Evolutionary conservation across 1,284 basidiomycete species (phyloP).

Genomic region (Ganoderma leucocontextum): DNA sequence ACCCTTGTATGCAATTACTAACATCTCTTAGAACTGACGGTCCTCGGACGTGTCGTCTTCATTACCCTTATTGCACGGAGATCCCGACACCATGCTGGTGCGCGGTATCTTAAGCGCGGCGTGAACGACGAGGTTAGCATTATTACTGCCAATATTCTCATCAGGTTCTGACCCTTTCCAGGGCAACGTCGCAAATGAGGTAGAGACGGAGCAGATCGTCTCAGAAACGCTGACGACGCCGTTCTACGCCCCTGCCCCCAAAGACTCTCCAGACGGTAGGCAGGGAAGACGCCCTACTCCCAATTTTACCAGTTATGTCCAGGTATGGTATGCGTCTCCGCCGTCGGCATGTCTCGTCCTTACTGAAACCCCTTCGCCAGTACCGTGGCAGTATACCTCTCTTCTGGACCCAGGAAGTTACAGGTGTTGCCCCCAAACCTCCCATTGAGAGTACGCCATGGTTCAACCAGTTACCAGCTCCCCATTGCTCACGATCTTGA

Average conservation of each 20-base stretch:
- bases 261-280: conserved; percentile 41
- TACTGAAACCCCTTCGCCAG: conserved; percentile 46
- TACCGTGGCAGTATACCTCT: conserved; percentile 96
- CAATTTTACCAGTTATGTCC: conserved; percentile 94
- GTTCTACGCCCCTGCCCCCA: conserved; percentile 75
- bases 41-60: conserved; percentile 91
- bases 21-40: conserved; percentile 77
- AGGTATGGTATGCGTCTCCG: conserved; percentile 61
- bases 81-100: conserved; percentile 96
- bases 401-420: conserved; percentile 96
- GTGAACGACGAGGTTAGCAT: conserved; percentile 84
- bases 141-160: conserved; percentile 10
- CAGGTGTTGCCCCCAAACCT: conserved; percentile 89
- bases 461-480: background rate
- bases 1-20: background rate
- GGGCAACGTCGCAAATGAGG: conserved; percentile 99
- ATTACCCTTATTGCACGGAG: conserved; percentile 94
- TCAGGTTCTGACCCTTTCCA: conserved; percentile 41
- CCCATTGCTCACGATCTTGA: background rate
- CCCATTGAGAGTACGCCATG: conserved; percentile 90
- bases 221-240: conserved; percentile 93
- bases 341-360: too few species aligned
- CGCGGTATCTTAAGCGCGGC: conserved; percentile 94
- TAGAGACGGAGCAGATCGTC: conserved; percentile 99
- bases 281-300: conserved; percentile 70